These are phyloP conservation scores for Fistulifera solaris DNA, from an alignment of 108 stramenopile genomes.

Conservation along the genomic window DNA sequence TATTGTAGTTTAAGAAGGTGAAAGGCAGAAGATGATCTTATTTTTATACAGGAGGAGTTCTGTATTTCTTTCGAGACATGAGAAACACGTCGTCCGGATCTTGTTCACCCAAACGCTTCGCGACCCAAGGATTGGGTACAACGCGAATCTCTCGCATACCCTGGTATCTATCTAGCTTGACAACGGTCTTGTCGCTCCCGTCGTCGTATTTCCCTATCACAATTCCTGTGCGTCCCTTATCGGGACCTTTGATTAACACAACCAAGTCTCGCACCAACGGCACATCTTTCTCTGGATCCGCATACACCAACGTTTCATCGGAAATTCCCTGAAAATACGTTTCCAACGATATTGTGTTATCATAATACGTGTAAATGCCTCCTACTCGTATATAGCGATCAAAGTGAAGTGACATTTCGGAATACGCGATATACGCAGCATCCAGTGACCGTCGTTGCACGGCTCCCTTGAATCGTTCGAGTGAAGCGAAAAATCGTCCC, in stretches of 20 bases:
- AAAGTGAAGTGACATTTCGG: constrained; percentile 78
- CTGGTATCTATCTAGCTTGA: constrained; percentile 67
- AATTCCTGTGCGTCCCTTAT: constrained; percentile 78
- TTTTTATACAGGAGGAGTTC: background rate
- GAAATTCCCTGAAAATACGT: constrained; percentile 47
- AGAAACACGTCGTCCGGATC: constrained; percentile 84
- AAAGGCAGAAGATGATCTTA: background rate
- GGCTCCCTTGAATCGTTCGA: constrained; percentile 61
- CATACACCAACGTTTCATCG: constrained; percentile 52
- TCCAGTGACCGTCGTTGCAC: constrained; percentile 38
- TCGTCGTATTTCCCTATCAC: constrained; percentile 78
- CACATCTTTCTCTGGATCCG: constrained; percentile 73
- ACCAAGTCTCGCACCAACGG: constrained; percentile 74
- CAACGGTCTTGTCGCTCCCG: constrained; percentile 48
- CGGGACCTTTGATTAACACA: constrained; percentile 62
- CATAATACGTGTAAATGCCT: constrained; percentile 75
- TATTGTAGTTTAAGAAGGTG: background rate
- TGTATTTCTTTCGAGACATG: constrained; percentile 45
- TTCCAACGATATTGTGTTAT: constrained; percentile 58
- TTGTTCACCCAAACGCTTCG: constrained; percentile 78
- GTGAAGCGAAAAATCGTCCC: constrained; percentile 71
- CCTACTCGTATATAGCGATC: constrained; percentile 77
- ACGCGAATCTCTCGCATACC: constrained; percentile 77
- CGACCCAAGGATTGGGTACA: constrained; percentile 60
- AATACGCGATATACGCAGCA: constrained; percentile 72